Conservation (phyloP, 192 early-diverging fungal species). For the Rhizophagus prolifer region DNA sequence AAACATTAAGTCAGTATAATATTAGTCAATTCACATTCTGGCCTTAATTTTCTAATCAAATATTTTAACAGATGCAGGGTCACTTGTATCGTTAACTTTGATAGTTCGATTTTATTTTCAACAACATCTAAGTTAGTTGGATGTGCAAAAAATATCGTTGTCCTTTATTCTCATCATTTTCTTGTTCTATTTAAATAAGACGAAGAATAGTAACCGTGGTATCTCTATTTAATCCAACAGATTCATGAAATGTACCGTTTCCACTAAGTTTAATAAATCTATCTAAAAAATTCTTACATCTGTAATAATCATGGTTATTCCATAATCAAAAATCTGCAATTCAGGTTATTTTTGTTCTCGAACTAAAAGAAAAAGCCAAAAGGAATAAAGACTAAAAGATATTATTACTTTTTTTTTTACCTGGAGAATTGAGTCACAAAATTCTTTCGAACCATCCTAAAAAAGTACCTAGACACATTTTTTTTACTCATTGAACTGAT, state of each 20-base stretch:
- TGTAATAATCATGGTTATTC: no score
- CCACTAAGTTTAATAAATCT: no score
- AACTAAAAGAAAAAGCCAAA: conserved; percentile 8
- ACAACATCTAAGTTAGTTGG: background rate
- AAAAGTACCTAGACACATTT: background rate
- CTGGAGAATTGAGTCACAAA: conserved; percentile 12
- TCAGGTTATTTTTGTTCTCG: conserved; percentile 3
- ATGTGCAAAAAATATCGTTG: background rate
- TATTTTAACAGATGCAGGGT: no score
- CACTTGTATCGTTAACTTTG: no score
- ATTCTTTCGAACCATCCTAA: conserved; percentile 6
- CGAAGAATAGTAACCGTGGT: background rate
- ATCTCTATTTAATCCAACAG: background rate
- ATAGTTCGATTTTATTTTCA: no score
- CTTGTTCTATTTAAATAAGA: background rate
- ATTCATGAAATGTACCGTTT: no score
- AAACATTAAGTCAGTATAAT: no score
- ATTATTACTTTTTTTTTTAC: background rate
- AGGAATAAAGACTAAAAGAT: background rate
- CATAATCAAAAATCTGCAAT: no score
- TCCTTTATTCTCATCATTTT: no score
- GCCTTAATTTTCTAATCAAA: no score
- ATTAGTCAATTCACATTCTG: no score
- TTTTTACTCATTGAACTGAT: conserved; percentile 5
- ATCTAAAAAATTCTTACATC: no score